Evolutionary conservation across 1,284 basidiomycete genomes (phyloP).

Genomic region (Austroboletus olivaceoglutinosus): DNA sequence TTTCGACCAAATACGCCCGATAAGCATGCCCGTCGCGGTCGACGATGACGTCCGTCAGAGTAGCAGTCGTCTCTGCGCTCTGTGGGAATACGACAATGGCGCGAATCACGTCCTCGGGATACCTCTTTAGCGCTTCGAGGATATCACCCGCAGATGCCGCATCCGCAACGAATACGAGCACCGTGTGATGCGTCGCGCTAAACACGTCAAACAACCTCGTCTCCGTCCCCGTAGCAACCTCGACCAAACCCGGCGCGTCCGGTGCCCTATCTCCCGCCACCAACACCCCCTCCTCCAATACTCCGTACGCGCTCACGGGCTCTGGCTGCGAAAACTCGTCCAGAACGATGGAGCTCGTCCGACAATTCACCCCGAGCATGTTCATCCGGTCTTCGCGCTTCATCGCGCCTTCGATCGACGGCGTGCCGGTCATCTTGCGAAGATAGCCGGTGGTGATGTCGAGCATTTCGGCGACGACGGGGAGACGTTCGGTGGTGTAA

Average conservation of each 20-base stretch:
- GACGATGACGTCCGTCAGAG: constrained; percentile 5
- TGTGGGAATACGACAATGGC: constrained; percentile 16
- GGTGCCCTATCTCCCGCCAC: constrained; percentile 23
- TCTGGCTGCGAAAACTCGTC: constrained; percentile 20
- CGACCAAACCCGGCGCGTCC: constrained; percentile 15
- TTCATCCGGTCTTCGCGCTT: constrained; percentile 17
- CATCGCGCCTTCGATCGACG: not conserved
- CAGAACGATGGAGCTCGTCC: constrained; percentile 31
- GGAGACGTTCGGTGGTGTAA: constrained; percentile 38
- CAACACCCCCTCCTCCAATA: constrained; percentile 10
- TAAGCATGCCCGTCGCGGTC: constrained; percentile 24
- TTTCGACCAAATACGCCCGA: constrained; percentile 16
- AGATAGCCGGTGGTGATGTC: constrained; percentile 21
- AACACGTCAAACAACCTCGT: constrained; percentile 29
- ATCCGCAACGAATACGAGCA: constrained; percentile 23
- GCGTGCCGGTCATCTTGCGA: not conserved
- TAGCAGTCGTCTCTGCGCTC: not conserved
- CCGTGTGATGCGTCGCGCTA: constrained; percentile 18
- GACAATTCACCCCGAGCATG: constrained; percentile 38
- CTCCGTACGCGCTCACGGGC: constrained; percentile 15
- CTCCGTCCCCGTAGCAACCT: not conserved
- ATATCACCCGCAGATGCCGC: constrained; percentile 1
- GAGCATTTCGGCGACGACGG: constrained; percentile 41
- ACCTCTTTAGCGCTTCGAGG: constrained; percentile 6
- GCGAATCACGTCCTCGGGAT: not conserved